Base-by-base conservation (phyloP, 306 rosid species). In the Prunus kanzakura region DNA sequence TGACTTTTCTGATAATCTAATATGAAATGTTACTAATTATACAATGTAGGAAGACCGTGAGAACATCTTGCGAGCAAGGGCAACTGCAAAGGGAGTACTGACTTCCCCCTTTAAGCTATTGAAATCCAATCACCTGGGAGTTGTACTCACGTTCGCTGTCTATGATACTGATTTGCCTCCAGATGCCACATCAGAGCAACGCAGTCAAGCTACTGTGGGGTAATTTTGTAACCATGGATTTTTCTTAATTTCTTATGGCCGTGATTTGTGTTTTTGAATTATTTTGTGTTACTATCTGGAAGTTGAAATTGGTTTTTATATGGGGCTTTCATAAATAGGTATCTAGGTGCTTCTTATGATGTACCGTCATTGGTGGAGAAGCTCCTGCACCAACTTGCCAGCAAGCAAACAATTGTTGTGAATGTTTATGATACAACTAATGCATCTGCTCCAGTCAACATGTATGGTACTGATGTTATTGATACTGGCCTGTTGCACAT, bases 361-460 rank as follows among this genome's bases (percentile, higher is more conserved):
- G 91, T 95, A 64, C 98, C 96, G 22, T 95, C 98, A 23, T 84
- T 95, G 62, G 98, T 95, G 81, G 96, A 95, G 87, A 95, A 92
- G 88, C 98, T 95, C 82, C 90, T 95, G 76, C 93, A 95, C 83
- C 98, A 95, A 83, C 98, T 95, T 85, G 97, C 98, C 74, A 88
- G 98, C 91, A 90, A 95, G 87, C 93, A 95, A 83, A 95, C 95
- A 69, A 95, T 95, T 79, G 97, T 90, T 74, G 98, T 95, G 45
- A 90, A 95, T 85, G 98, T 95, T 71, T 92, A 89, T 73, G 98
- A 95, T 87, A 90, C 89, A 66, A 95, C 98, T 29, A 84, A 90
- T 83, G 88, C 87, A 52, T 90, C 92, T 75, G 85, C 83, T 27
- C 88, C 81, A 29, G 87, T 95, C 78, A 92, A 89, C 73, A 92